Evolutionary conservation across 495 filamentous ascomycete species (phyloP).

Genomic region (Lasiosphaeriaceae sp.): DNA sequence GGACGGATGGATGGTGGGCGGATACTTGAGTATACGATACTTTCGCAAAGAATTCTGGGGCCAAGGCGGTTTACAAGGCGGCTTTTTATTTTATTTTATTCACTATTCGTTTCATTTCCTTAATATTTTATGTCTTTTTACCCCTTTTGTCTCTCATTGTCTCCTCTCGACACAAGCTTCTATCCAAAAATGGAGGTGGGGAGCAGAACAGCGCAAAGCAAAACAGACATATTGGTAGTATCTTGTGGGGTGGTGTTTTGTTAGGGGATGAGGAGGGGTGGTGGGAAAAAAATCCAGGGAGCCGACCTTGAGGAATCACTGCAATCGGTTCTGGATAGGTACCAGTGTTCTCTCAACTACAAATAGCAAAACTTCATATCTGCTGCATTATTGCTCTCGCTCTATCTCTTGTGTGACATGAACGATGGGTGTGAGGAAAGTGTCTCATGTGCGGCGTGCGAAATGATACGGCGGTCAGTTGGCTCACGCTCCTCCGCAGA

Average conservation of each 20-base stretch:
- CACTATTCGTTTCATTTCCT: background rate
- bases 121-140: background rate
- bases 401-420: no score
- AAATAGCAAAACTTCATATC: no score
- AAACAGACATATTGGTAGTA: background rate
- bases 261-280: background rate
- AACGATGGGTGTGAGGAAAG: no score
- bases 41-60: background rate
- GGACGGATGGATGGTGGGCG: background rate
- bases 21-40: background rate
- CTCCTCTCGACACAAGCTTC: background rate
- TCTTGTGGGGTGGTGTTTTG: background rate
- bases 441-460: no score
- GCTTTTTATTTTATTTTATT: background rate
- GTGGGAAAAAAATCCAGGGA: background rate
- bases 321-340: no score
- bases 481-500: no score
- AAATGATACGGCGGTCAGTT: no score
- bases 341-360: no score
- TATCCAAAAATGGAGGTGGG: background rate
- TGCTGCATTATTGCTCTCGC: no score
- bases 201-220: background rate
- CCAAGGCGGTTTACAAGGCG: background rate
- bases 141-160: background rate
- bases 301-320: no score